A percentile compares a stretch with the other conserved stretches of the same genome.
These are phyloP conservation scores for Cochlearia excelsa DNA, from an alignment of 345 rosid genomes.

Conservation along the genomic window DNA sequence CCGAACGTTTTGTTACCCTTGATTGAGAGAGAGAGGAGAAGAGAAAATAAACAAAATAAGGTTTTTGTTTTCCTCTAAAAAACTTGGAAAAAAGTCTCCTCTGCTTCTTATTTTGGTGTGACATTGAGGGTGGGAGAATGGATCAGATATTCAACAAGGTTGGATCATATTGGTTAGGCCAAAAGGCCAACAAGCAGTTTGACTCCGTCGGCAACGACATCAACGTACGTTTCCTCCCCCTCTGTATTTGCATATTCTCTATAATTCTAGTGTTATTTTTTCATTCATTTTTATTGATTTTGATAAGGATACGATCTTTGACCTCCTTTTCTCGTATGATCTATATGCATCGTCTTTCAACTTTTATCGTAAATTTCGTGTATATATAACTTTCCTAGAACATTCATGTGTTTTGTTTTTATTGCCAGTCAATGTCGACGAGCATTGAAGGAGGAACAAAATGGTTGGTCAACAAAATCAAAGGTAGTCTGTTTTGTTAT, in stretches of 20 bases:
- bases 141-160: constrained; percentile 89
- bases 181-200: constrained; percentile 73
- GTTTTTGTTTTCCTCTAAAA: not conserved
- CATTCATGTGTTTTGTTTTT: not conserved
- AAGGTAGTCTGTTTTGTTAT: constrained; percentile 45
- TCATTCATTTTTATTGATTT: too few species aligned
- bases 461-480: constrained; percentile 90
- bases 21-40: not conserved
- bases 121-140: constrained; percentile 35
- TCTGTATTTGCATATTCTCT: too few species aligned
- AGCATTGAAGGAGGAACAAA: constrained; percentile 90
- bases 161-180: constrained; percentile 80
- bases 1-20: too few species aligned
- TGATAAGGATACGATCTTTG: too few species aligned
- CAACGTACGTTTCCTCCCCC: constrained; percentile 43
- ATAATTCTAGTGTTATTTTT: too few species aligned
- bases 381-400: too few species aligned
- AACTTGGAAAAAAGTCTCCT: not conserved
- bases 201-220: constrained; percentile 82
- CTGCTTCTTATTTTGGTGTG: not conserved
- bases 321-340: too few species aligned
- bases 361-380: too few species aligned
- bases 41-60: not conserved
- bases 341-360: too few species aligned
- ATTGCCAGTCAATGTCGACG: constrained; percentile 57